Evolutionary conservation across 139 green algal genomes (phyloP), one percentile per base, ranked within the genome.

Genomic region (Chlamydomonas eustigma): DNA sequence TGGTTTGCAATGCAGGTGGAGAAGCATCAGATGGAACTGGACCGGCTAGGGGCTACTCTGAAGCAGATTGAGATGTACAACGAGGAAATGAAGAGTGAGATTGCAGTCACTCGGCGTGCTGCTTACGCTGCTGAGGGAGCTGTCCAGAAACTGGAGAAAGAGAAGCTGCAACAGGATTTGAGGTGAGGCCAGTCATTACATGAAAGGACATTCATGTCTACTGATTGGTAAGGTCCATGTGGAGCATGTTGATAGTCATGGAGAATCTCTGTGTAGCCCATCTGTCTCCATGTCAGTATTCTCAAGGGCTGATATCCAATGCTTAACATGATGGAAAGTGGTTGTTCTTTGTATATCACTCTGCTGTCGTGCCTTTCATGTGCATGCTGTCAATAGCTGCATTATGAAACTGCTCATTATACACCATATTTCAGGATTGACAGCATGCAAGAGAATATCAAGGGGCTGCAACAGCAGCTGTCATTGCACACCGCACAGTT

Each of bases 81-180:
- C 51, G 87, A 91, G 66, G 76, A 76, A n/a, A 86, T 88, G 79
- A 90, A 87, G 79, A 78, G 83, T 25, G 92, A 97, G 83, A 93
- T 97, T 58, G 89, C 92, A 1, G 89, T 92, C 2, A 96, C 93
- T 2, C 77, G 90, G 68, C 85, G 92, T 1, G 86, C 86, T 1
- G 90, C 93, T 8, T 94, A 96, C 71, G 90, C 87, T 28, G 91
- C 91, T 0, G 92, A 97, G 79, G 89, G 90, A 65, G 79, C 80
- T 4, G 86, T 94, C 37, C 79, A 88, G 66, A 83, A 87, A 63
- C 79, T 92, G 51, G 74, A 96, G 79, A 93, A 91, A 83, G 82
- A 89, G 5, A 97, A 97, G 82, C 80, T 88, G 79, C 79, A 92
- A 32, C 93, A 97, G 86, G 93, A 97, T 75, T 82, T 91, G 89